These are phyloP conservation scores for Malassezia restricta DNA, from an alignment of 1,284 basidiomycete genomes.

Conservation along the genomic window DNA sequence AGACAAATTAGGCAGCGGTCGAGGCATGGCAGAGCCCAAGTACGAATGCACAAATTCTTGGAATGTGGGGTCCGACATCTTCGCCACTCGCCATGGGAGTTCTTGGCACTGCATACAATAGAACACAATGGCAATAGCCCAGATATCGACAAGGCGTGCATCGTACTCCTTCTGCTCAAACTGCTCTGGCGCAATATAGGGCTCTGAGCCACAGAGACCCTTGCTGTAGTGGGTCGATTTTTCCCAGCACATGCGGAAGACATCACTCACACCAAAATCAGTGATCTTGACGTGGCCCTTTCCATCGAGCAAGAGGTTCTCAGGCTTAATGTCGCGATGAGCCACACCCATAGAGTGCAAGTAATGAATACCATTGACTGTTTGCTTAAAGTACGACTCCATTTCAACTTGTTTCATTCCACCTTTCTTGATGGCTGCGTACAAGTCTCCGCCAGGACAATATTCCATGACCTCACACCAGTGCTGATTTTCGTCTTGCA, in stretches of 20 bases:
- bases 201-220: constrained; percentile 90
- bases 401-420: constrained; percentile 87
- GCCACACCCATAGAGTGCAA: constrained; percentile 91
- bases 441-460: constrained; percentile 81
- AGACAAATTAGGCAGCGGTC: constrained; percentile 64
- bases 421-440: constrained; percentile 94
- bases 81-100: constrained; percentile 78
- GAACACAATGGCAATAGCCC: constrained; percentile 92
- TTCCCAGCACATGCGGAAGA: constrained; percentile 97
- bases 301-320: constrained; percentile 87
- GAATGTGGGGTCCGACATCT: constrained; percentile 69
- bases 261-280: constrained; percentile 95
- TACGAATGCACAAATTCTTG: constrained; percentile 66
- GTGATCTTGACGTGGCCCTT: constrained; percentile 95
- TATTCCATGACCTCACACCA: constrained; percentile 99
- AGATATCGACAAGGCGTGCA: constrained; percentile 89
- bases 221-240: constrained; percentile 91
- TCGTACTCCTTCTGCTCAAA: constrained; percentile 96
- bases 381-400: constrained; percentile 96
- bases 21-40: constrained; percentile 47
- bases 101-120: constrained; percentile 63
- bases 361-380: constrained; percentile 74
- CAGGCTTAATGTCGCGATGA: constrained; percentile 94
- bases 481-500: constrained; percentile 86
- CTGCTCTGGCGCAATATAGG: constrained; percentile 96